Conservation (phyloP, 495 filamentous ascomycete species). For the Penicillium verhagenii region DNA sequence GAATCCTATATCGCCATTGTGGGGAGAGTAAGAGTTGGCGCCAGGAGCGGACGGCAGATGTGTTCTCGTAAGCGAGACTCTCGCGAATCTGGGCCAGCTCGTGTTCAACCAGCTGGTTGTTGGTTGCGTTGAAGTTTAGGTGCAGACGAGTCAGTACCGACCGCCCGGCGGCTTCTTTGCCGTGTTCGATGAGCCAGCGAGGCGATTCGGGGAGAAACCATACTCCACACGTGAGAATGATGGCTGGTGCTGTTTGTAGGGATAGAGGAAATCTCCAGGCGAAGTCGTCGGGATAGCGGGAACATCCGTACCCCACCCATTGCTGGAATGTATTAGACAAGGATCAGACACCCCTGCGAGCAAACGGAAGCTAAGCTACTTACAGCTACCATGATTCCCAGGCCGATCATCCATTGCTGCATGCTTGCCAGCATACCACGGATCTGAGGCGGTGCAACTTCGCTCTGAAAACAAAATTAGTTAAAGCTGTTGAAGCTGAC, state of each 20-base stretch:
- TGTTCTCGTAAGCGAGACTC: conserved; percentile 40
- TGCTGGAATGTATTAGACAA: conserved; percentile 13
- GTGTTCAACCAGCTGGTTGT: conserved; percentile 41
- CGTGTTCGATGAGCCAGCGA: conserved; percentile 56
- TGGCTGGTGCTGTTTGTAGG: conserved; percentile 50
- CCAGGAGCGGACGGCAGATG: conserved; percentile 39
- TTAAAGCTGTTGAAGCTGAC: no score
- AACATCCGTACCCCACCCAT: conserved; percentile 56
- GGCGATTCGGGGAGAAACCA: conserved; percentile 56
- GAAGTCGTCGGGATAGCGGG: conserved; percentile 44
- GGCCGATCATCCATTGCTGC: conserved; percentile 47
- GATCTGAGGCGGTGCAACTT: conserved; percentile 25
- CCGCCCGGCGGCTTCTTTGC: conserved; percentile 43
- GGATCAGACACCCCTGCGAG: not conserved
- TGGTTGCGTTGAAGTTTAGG: conserved; percentile 36
- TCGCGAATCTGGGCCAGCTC: conserved; percentile 49
- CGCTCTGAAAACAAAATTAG: conserved; percentile 31
- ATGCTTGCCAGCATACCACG: conserved; percentile 28
- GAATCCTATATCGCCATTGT: conserved; percentile 45
- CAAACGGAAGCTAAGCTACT: conserved; percentile 28
- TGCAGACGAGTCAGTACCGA: conserved; percentile 43
- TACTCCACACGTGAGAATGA: conserved; percentile 48
- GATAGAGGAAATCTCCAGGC: conserved; percentile 58
- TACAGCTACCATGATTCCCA: conserved; percentile 49
- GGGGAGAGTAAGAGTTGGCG: conserved; percentile 40